Evolutionary conservation across 257 asterid genomes (phyloP), one percentile per base, ranked within the genome.

Genomic region (Paraleonurus japonicus): DNA sequence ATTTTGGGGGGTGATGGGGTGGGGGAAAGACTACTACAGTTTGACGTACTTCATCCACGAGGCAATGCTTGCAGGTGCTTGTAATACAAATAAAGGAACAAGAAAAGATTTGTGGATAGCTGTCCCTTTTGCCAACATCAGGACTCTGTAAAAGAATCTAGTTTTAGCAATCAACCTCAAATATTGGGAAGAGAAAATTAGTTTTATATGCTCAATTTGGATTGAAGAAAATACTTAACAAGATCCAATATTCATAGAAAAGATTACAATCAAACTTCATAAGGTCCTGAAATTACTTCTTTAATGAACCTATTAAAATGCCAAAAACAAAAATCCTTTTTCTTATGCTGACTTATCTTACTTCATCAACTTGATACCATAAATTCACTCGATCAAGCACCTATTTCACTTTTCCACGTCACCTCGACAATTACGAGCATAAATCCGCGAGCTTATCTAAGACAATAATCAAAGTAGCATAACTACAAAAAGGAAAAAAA

Each of bases 11-110:
- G 17, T 39, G n/a, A n/a, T n/a, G n/a, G n/a, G n/a, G n/a, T n/a
- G 15, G 41, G 47, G 22, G 33, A 32, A 61, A 28, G 37, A 19
- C 33, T 2, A 53, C 10, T 26, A 33, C 47, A 26, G 39, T 20
- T 51, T n/a, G 64, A 59, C 91, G 67, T 81, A 94, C 99, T 81
- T 92, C 76, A 91, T 86, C 99, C 97, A 94, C 13, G 97, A 74
- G 84, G 88, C 79, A 11, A 94, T 58, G 83, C 60, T 77, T 70
- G 78, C 80, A 43, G 98, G 99, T 65, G 99, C 97, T 85, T 82
- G 95, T 37, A 94, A 78, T 30, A 80, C 96, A 66, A 94, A 88
- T 22, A 94, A 81, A 71, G 96, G 97, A 66, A 81, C 97, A 69
- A 94, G 97, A 81, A 94, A 89, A 22, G 97, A 82, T 83, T 87